Evolutionary conservation across 768 basidiomycete species (phyloP), one percentile per base, ranked within the genome.

Genomic region (Tylopilus sp.): DNA sequence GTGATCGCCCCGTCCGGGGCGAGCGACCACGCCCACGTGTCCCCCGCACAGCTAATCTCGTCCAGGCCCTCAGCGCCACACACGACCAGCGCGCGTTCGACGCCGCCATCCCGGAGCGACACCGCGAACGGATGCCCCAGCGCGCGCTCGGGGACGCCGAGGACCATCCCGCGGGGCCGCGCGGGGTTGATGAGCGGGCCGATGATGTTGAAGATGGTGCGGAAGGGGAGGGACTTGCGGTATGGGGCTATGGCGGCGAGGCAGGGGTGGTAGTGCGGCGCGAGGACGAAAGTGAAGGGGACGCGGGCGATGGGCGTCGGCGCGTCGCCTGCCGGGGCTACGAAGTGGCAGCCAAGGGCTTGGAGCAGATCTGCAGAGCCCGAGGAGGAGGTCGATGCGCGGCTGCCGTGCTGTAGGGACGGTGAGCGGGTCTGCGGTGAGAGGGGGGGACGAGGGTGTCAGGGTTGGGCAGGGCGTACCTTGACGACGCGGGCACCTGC

Each of bases 111-210:
- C 8, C 73, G 71, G 23, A 95, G 71, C 3, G 87, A 86, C 44
- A 81, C 73, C 0, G 89, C 93, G 63, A 95, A 98, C 0, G 89
- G 83, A 6, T 73, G 67, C 0, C 95, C 95, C 21, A 99, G 80
- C 60, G 84, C 83, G 43, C 73, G 82, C 52, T 85, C 86, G 9
- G 93, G 88, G 30, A 99, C 87, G 40, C 95, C 95, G 33, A 98
- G 76, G 4, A 98, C 81, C 88, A 98, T 94, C 3, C 91, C 86
- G 4, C 77, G 78, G 3, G 97, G 95, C 9, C 75, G 72, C 0
- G 91, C 86, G 3, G 95, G 97, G 70, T 95, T 98, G 70, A 95
- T 87, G 35, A 98, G 79, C 0, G 95, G 97, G 0, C 97, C 95
- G 28, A 98, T 77, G 52, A 94, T 73, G 71, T 99, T 98, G 80